Percentiles rank a stretch among this genome's conserved stretches.
Conservation (phyloP, 2,329 filamentous ascomycete genomes). For the Penicillium sp. region DNA sequence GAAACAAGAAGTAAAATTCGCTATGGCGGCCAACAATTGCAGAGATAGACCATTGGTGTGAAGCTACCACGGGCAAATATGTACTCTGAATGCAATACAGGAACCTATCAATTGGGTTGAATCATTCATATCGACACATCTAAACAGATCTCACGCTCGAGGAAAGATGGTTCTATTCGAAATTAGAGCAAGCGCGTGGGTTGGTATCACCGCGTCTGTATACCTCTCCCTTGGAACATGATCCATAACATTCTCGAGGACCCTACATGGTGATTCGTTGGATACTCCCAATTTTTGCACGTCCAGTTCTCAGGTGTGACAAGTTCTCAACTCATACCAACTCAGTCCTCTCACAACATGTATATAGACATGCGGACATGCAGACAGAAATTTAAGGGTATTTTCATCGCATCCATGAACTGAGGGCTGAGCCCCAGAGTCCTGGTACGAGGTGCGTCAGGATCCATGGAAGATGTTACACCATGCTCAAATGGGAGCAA, state of each 20-base stretch:
- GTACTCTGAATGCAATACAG: background rate
- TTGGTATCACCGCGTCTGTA: slow-evolving; percentile 4
- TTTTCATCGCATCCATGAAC: background rate
- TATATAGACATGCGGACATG: slow-evolving; percentile 5
- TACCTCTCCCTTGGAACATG: background rate
- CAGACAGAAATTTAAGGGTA: background rate
- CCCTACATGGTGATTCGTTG: background rate
- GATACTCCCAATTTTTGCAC: background rate
- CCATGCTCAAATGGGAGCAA: background rate
- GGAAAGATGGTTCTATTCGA: background rate
- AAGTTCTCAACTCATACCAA: background rate
- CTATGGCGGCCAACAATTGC: background rate
- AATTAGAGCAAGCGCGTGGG: slow-evolving; percentile 8
- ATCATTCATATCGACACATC: background rate
- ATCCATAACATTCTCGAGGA: background rate
- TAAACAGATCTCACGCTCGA: slow-evolving; percentile 1
- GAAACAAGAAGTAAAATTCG: too few relatives aligned
- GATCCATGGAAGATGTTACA: slow-evolving; percentile 3
- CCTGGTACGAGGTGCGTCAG: slow-evolving; percentile 5
- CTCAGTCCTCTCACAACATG: background rate
- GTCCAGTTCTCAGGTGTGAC: background rate
- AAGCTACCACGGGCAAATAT: slow-evolving; percentile 1
- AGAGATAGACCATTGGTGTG: background rate
- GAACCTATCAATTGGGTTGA: background rate
- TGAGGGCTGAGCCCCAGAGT: slow-evolving; percentile 3